Conservation (phyloP, 1,284 basidiomycete genomes). For the Sanguinoderma infundibulare region DNA sequence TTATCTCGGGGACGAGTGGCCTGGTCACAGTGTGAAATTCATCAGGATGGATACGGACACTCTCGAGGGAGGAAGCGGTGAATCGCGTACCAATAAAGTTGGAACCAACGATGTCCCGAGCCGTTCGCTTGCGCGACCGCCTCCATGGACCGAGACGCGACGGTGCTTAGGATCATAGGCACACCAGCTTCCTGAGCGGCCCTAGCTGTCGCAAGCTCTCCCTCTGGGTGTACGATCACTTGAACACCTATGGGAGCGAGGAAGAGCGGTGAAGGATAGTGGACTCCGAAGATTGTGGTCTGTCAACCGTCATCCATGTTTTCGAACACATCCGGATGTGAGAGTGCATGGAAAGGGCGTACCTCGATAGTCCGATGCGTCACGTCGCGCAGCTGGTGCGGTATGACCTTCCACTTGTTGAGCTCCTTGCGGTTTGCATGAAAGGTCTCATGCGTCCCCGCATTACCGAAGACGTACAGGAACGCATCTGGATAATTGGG, state of each 20-base stretch:
- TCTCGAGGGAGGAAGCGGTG: too few species aligned
- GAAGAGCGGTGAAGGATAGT: conserved; percentile 63
- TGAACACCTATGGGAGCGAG: conserved; percentile 81
- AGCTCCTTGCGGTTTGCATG: conserved; percentile 59
- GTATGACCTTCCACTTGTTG: conserved; percentile 65
- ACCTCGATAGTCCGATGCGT: conserved; percentile 65
- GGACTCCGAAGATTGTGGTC: conserved; percentile 58
- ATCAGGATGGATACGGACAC: background rate
- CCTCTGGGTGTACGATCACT: conserved; percentile 62
- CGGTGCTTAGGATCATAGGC: conserved; percentile 76
- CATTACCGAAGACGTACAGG: conserved; percentile 63
- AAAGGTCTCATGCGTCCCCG: conserved; percentile 61
- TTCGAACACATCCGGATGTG: background rate
- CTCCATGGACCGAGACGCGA: conserved; percentile 71
- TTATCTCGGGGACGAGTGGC: background rate
- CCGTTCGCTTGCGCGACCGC: conserved; percentile 70
- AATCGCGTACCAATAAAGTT: conserved; percentile 74
- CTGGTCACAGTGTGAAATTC: background rate
- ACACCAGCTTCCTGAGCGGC: conserved; percentile 43
- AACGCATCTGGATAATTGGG: conserved; percentile 52
- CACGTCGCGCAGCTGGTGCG: conserved; percentile 74
- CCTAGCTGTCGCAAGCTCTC: conserved; percentile 58
- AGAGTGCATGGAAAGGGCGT: too few species aligned
- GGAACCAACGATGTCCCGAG: conserved; percentile 71
- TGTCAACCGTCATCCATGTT: conserved; percentile 43